Base-by-base conservation (phyloP, 2,329 filamentous ascomycete genomes). In the Pseudocercospora musae region DNA sequence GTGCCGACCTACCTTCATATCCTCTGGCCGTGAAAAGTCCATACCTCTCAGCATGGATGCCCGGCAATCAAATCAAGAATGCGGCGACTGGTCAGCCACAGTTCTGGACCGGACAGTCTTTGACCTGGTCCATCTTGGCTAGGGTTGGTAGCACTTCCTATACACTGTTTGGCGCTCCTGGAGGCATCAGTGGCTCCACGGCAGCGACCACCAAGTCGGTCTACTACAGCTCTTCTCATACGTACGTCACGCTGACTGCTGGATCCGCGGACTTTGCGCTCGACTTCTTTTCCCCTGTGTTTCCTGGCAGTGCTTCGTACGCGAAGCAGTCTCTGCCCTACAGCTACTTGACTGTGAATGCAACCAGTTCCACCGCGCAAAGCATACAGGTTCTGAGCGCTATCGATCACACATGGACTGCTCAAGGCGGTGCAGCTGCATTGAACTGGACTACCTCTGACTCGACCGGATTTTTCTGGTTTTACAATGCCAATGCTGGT, bases 251-350 rank as follows among this genome's bases (percentile, higher is more conserved):
- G 6, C 46, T 75, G 7, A 62, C 62, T 48, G 73, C 73, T 7
- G 72, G 69, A 8, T 20, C 57, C 10, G 68, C 68, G 2, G 65
- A 60, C 3, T 68, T 76, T 49, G 68, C 62, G 0, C 68, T 77
- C 25, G 74, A 75, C 60, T 77, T 76, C 65, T 75, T 76, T 60
- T 75, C 72, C 3, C 75, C 75, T 0, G 71, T 77, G 2, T 59
- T 66, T 33, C 69, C 69, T 3, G 70, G 70, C 3, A 69, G 69
- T 0, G 64, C 62, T 10, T 69, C 76, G 57, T 76, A 74, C 59
- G 58, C 70, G n/a, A 64, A 72, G 20, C 74, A 77, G 61, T 75
- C 73, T 10, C 63, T 77, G n/a, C 75, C 74, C 20, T 77, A 74
- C 29, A 72, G 69, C 42, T 74, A 76, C 53, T 60, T 76, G 48